These are phyloP conservation scores for Osmanthus fragrans DNA, from an alignment of 257 asterid genomes.

Conservation along the genomic window DNA sequence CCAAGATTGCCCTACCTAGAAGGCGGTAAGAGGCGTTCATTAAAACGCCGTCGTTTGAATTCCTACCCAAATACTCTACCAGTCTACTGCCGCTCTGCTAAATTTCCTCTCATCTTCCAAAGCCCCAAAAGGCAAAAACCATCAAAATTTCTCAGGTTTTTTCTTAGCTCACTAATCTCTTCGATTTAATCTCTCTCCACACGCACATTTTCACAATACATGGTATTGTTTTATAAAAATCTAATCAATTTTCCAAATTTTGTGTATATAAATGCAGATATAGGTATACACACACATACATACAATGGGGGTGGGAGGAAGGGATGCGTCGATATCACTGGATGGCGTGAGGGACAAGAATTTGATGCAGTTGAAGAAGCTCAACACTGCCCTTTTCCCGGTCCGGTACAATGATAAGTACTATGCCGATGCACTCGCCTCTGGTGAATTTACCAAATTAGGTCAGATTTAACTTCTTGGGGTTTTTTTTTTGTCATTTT, in stretches of 20 bases:
- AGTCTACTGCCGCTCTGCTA: neutral
- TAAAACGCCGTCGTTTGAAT: constrained; percentile 14
- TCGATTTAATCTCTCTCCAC: neutral
- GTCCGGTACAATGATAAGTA: constrained; percentile 87
- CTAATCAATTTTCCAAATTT: neutral
- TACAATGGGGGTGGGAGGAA: constrained; percentile 63
- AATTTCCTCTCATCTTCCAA: constrained; percentile 4
- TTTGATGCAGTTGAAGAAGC: constrained; percentile 92
- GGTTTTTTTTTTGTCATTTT: neutral
- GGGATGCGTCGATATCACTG: constrained; percentile 67
- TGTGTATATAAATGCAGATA: constrained; percentile 9
- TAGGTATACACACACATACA: neutral
- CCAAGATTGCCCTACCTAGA: too few relatives aligned
- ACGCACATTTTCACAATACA: neutral
- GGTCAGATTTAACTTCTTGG: constrained; percentile 40
- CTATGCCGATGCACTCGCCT: constrained; percentile 83
- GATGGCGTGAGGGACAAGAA: constrained; percentile 90
- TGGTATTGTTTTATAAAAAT: neutral
- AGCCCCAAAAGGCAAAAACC: neutral
- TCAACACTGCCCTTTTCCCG: constrained; percentile 83
- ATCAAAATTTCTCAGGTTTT: neutral
- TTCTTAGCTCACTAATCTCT: neutral
- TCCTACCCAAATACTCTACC: neutral
- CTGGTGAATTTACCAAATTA: constrained; percentile 87
- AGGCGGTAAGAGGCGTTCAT: neutral